Conservation (phyloP, 768 basidiomycete genomes). For the Rossbeevera mucosa region DNA sequence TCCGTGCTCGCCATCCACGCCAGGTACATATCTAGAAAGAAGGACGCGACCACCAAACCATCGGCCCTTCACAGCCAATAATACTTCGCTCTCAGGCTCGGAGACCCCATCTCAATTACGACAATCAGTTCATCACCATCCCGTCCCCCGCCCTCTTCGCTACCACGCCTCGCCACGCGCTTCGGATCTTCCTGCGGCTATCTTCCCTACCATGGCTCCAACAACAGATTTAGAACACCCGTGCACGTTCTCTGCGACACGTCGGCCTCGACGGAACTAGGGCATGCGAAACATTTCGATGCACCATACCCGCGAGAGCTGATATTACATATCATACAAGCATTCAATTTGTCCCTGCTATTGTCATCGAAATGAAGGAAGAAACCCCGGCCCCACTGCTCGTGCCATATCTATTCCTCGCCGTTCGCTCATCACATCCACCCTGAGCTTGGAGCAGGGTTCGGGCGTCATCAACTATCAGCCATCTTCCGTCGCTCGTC, state of each 20-base stretch:
- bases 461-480: slow-evolving; percentile 2
- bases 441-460: slow-evolving; percentile 13
- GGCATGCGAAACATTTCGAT: background rate
- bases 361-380: slow-evolving; percentile 12
- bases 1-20: slow-evolving; percentile 2
- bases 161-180: background rate
- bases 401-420: slow-evolving; percentile 5
- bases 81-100: slow-evolving; percentile 1
- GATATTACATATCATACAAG: background rate
- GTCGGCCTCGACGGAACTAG: slow-evolving; percentile 1
- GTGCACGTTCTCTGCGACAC: background rate
- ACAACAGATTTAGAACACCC: background rate
- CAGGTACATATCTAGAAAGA: slow-evolving; percentile 10
- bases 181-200: background rate
- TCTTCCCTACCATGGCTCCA: background rate
- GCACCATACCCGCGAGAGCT: slow-evolving; percentile 2
- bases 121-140: slow-evolving; percentile 3
- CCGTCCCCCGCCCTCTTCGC: background rate
- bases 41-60: slow-evolving; percentile 16
- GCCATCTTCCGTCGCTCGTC: slow-evolving; percentile 10
- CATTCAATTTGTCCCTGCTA: background rate
- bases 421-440: slow-evolving; percentile 12
- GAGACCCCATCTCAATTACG: slow-evolving; percentile 9
- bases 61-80: slow-evolving; percentile 2
- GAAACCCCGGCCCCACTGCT: slow-evolving; percentile 9